phyloP scores from a whole-genome alignment of 2,329 filamentous ascomycete genomes.

The Lasiodiplodia gonubiensis region DNA sequence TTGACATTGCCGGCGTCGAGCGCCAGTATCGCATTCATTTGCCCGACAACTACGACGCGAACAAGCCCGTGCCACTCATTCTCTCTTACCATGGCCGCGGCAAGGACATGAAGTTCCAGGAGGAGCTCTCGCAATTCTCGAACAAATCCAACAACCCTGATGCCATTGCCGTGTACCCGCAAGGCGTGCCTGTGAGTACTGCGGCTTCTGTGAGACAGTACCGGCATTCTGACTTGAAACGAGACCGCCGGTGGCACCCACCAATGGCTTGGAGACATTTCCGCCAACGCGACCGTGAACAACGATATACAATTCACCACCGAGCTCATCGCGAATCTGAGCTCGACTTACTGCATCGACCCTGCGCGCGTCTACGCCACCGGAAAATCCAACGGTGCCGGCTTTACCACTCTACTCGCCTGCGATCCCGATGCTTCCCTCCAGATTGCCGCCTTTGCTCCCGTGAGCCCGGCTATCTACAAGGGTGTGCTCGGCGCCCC shows the following conservation, averaged over 20 bases:
- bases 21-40: constrained; percentile 48
- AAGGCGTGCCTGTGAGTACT: constrained; percentile 44
- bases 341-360: constrained; percentile 54
- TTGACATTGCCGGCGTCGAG: constrained; percentile 38
- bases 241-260: constrained; percentile 31
- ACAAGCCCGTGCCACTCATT: constrained; percentile 49
- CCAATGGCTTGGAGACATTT: constrained; percentile 50
- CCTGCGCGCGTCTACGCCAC: constrained; percentile 51
- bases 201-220: background rate
- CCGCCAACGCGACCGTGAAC: constrained; percentile 36
- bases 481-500: constrained; percentile 34
- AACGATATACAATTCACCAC: constrained; percentile 54
- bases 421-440: constrained; percentile 51
- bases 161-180: constrained; percentile 53
- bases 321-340: constrained; percentile 50
- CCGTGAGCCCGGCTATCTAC: constrained; percentile 56
- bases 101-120: constrained; percentile 46
- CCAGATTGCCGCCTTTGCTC: constrained; percentile 58
- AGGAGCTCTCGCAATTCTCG: constrained; percentile 53
- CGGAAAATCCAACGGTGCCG: constrained; percentile 63
- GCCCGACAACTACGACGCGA: constrained; percentile 47
- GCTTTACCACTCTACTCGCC: constrained; percentile 56
- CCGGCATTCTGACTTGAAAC: background rate
- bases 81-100: constrained; percentile 56
- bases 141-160: constrained; percentile 52